phyloP scores from a whole-genome alignment of 495 filamentous ascomycete species.

The Xylaria longipes region DNA sequence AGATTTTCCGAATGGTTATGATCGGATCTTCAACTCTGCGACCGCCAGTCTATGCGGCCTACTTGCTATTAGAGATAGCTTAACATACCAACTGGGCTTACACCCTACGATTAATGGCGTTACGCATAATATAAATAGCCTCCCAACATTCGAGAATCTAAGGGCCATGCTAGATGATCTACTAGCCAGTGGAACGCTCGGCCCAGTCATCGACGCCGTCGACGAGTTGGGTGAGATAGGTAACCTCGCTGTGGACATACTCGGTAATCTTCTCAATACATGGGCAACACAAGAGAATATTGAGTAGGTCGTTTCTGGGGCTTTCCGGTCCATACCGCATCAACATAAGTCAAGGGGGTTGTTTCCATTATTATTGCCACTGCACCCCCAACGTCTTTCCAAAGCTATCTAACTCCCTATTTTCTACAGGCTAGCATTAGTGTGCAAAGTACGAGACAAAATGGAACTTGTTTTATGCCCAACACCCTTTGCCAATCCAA shows the following conservation, averaged over 20 bases:
- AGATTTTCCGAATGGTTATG: neutral
- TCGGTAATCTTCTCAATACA: neutral
- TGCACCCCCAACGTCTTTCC: neutral
- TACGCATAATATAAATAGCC: neutral
- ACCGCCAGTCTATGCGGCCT: neutral
- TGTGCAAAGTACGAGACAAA: neutral
- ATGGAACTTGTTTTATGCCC: neutral
- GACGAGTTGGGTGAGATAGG: neutral
- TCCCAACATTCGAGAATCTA: neutral
- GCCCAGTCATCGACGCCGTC: neutral
- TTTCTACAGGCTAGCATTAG: neutral
- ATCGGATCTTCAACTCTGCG: neutral
- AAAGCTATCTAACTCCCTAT: neutral
- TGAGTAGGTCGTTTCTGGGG: neutral
- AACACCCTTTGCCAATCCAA: neutral
- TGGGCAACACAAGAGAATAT: neutral
- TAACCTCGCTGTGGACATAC: neutral
- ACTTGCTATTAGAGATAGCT: conserved; percentile 4
- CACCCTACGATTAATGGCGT: conserved; percentile 10
- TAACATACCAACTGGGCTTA: conserved; percentile 9
- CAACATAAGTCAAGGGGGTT: neutral
- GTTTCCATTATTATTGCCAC: neutral
- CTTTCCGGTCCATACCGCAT: neutral
- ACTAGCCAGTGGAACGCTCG: neutral
- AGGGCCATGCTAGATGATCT: neutral